Conservation (phyloP, 208 protist species). For the Trypanosoma scelopori region DNA sequence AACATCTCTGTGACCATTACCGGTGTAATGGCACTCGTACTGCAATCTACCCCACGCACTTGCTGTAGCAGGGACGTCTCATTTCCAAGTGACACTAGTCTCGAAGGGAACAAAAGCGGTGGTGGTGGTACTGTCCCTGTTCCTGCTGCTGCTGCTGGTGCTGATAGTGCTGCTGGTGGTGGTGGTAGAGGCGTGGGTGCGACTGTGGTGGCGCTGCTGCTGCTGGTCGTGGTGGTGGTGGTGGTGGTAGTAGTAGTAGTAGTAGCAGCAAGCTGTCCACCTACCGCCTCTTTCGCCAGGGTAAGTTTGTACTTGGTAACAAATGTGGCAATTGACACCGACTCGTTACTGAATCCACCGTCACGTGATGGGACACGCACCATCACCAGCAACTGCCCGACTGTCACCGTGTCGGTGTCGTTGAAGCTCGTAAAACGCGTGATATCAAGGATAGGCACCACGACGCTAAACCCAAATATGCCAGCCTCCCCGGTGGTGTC, state of each 20-base stretch:
- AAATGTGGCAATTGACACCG: constrained; percentile 27
- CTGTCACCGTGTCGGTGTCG: constrained; percentile 14
- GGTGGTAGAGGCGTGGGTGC: background rate
- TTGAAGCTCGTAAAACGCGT: constrained; percentile 25
- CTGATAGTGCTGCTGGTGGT: background rate
- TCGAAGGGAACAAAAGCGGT: background rate
- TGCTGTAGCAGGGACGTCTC: background rate
- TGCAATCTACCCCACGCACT: background rate
- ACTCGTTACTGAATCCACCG: constrained; percentile 3
- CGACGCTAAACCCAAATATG: constrained; percentile 26
- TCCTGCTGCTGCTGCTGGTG: too few relatives aligned
- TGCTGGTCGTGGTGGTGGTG: background rate
- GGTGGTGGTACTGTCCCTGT: background rate
- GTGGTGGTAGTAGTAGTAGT: background rate
- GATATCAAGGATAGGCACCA: constrained; percentile 35
- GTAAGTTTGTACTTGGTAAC: constrained; percentile 23
- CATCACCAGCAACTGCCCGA: constrained; percentile 22
- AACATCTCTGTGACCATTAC: constrained; percentile 29
- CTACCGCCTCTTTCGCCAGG: background rate
- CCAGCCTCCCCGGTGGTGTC: constrained; percentile 18
- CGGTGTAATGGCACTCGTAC: background rate
- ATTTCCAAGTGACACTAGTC: background rate
- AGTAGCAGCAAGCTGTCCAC: background rate
- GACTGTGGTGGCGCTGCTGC: background rate
- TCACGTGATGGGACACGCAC: constrained; percentile 14